These are phyloP conservation scores for Paramecium primaurelia DNA, from an alignment of 73 alveolate genomes.

Conservation along the genomic window DNA sequence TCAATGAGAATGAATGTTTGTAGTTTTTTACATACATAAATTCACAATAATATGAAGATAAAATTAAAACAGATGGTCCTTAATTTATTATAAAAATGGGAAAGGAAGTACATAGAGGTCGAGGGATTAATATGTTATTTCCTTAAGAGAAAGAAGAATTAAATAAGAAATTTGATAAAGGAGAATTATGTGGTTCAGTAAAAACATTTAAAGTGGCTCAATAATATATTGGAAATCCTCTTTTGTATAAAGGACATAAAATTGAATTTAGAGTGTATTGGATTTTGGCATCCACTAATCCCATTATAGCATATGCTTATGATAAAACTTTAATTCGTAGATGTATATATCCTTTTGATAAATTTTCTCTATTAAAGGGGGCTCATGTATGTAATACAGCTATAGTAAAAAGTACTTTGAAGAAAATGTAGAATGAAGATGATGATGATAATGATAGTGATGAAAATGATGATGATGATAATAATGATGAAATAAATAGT, in stretches of 20 bases:
- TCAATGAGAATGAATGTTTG: neutral
- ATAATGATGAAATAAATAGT: neutral
- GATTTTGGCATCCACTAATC: constrained; percentile 48
- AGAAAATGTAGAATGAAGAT: neutral
- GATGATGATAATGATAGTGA: constrained; percentile 10
- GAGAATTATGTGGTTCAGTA: constrained; percentile 32
- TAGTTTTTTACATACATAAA: constrained; percentile 25
- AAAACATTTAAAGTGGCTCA: neutral
- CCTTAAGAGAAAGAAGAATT: constrained; percentile 3
- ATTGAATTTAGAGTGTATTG: constrained; percentile 53
- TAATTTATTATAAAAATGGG: constrained; percentile 48
- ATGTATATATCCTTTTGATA: constrained; percentile 48
- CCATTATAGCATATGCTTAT: constrained; percentile 48
- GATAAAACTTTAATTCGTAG: constrained; percentile 44
- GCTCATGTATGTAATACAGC: constrained; percentile 61
- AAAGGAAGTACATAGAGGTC: constrained; percentile 56
- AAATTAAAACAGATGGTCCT: neutral
- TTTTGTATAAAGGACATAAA: constrained; percentile 21
- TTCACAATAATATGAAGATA: constrained; percentile 8
- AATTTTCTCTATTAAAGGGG: neutral
- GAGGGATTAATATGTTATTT: constrained; percentile 41
- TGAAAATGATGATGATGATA: neutral
- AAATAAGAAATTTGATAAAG: neutral
- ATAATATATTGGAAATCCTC: constrained; percentile 52
- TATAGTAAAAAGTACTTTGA: constrained; percentile 8